phyloP scores from a whole-genome alignment of 2,329 filamentous ascomycete genomes.

The Achaetomium macrosporum region DNA sequence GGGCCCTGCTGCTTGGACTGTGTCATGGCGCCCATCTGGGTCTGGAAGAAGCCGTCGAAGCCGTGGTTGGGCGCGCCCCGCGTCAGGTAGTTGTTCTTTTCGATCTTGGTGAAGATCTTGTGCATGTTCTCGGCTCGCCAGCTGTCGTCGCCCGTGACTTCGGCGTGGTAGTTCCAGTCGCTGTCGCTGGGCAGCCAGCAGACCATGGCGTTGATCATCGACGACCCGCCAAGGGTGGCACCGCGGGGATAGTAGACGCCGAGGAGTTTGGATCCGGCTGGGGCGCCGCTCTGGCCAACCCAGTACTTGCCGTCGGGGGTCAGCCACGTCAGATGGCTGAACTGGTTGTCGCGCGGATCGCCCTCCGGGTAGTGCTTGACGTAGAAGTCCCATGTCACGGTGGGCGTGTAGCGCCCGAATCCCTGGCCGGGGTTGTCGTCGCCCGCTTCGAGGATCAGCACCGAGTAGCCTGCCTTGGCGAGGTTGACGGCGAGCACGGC shows the following conservation, averaged over 20 bases:
- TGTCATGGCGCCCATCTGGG: neutral
- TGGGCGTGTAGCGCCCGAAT: slow-evolving; percentile 2
- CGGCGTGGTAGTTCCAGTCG: slow-evolving; percentile 53
- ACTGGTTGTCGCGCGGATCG: slow-evolving; percentile 43
- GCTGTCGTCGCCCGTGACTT: slow-evolving; percentile 53
- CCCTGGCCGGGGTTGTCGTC: slow-evolving; percentile 36
- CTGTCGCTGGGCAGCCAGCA: slow-evolving; percentile 52
- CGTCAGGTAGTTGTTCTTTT: slow-evolving; percentile 49
- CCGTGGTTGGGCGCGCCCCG: slow-evolving; percentile 44
- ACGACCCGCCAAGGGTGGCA: slow-evolving; percentile 44
- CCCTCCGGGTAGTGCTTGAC: slow-evolving; percentile 46
- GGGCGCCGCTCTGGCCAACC: slow-evolving; percentile 33
- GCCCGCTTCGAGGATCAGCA: slow-evolving; percentile 56
- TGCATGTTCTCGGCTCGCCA: slow-evolving; percentile 57
- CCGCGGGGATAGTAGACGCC: slow-evolving; percentile 44
- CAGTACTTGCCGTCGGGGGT: slow-evolving; percentile 33
- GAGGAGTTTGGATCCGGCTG: slow-evolving; percentile 34
- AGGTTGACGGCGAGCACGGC: slow-evolving; percentile 53
- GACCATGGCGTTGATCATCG: slow-evolving; percentile 56
- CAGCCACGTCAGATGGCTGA: slow-evolving; percentile 48
- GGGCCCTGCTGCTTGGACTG: neutral
- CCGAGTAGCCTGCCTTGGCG: slow-evolving; percentile 52
- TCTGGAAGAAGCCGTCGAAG: slow-evolving; percentile 34
- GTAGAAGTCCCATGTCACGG: slow-evolving; percentile 48
- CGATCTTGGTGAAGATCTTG: slow-evolving; percentile 51